These are phyloP conservation scores for Stylosanthes scabra DNA, from an alignment of 331 rosid genomes.

Conservation along the genomic window DNA sequence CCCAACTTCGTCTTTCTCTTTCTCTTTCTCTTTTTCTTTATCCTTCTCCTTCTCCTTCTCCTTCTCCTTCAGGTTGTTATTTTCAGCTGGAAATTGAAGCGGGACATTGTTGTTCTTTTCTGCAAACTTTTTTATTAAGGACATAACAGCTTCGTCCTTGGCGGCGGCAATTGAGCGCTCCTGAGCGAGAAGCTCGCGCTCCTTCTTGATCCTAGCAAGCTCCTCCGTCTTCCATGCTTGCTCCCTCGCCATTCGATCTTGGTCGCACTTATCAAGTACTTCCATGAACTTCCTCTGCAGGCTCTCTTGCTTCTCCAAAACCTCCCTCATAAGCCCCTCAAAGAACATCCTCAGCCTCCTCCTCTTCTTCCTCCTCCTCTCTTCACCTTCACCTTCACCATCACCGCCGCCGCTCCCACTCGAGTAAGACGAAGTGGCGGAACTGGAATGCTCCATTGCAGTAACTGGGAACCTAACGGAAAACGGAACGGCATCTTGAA, in stretches of 20 bases:
- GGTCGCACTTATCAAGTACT: constrained; percentile 68
- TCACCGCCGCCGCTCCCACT: constrained; percentile 48
- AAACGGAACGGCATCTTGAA: constrained; percentile 60
- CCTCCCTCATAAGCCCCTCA: constrained; percentile 68
- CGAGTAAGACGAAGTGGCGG: constrained; percentile 48
- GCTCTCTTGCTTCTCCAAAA: constrained; percentile 71
- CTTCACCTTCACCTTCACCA: constrained; percentile 45
- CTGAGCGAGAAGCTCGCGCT: constrained; percentile 67
- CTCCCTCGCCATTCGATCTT: constrained; percentile 68
- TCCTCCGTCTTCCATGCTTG: constrained; percentile 81
- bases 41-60: constrained; percentile 12
- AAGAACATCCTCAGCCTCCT: constrained; percentile 54
- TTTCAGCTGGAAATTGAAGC: background rate
- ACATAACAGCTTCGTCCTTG: constrained; percentile 77
- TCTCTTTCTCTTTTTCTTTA: constrained; percentile 29
- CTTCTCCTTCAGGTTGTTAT: no score
- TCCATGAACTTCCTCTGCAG: constrained; percentile 72
- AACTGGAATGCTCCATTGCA: constrained; percentile 42
- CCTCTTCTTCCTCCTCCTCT: constrained; percentile 36
- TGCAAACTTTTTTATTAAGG: constrained; percentile 58
- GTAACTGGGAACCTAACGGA: constrained; percentile 50
- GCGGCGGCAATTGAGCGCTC: constrained; percentile 78
- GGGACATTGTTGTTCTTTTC: constrained; percentile 43
- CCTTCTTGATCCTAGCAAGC: constrained; percentile 61
- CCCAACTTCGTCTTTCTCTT: constrained; percentile 30